Percentiles rank a stretch among this genome's conserved stretches.
phyloP scores from a whole-genome alignment of 225 moss, liverwort and hornwort species.

The Physcomitrellopsis africana region DNA sequence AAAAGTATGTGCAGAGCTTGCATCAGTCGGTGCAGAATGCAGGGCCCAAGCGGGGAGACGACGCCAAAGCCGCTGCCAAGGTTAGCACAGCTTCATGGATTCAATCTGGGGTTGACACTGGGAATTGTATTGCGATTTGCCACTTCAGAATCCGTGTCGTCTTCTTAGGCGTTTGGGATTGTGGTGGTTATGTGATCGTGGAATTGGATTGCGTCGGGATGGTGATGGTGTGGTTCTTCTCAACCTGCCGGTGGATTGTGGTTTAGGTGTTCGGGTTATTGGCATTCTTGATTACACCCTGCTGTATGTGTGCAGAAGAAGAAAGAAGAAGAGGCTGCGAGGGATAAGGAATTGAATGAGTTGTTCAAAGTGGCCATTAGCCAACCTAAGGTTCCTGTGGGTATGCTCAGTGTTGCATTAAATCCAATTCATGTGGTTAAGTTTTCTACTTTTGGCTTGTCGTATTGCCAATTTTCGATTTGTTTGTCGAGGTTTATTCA shows the following conservation, averaged over 20 bases:
- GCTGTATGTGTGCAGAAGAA: slow-evolving; percentile 65
- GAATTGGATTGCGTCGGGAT: not conserved
- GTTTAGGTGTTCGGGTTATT: not conserved
- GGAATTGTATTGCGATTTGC: not conserved
- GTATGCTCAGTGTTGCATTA: slow-evolving; percentile 41
- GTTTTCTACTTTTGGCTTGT: too few species aligned
- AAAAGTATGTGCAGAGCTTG: slow-evolving; percentile 80
- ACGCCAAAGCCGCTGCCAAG: slow-evolving; percentile 78
- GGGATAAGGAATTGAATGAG: slow-evolving; percentile 93
- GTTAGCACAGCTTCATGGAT: slow-evolving; percentile 24
- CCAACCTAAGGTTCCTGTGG: slow-evolving; percentile 95
- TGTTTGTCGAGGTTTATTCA: too few species aligned
- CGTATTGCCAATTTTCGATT: too few species aligned
- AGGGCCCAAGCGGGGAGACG: slow-evolving; percentile 61
- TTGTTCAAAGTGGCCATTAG: slow-evolving; percentile 99
- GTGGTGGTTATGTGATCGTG: not conserved
- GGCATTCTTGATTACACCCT: not conserved
- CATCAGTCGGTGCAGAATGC: slow-evolving; percentile 46
- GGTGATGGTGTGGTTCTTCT: not conserved
- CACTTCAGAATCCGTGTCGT: too few species aligned
- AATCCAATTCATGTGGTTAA: not conserved
- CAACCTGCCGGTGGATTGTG: not conserved
- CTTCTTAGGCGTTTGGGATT: too few species aligned
- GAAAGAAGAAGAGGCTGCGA: slow-evolving; percentile 84
- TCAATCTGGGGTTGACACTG: not conserved